These are phyloP conservation scores for Mariannaea sp. DNA, from an alignment of 2,329 filamentous ascomycete species.

Conservation along the genomic window DNA sequence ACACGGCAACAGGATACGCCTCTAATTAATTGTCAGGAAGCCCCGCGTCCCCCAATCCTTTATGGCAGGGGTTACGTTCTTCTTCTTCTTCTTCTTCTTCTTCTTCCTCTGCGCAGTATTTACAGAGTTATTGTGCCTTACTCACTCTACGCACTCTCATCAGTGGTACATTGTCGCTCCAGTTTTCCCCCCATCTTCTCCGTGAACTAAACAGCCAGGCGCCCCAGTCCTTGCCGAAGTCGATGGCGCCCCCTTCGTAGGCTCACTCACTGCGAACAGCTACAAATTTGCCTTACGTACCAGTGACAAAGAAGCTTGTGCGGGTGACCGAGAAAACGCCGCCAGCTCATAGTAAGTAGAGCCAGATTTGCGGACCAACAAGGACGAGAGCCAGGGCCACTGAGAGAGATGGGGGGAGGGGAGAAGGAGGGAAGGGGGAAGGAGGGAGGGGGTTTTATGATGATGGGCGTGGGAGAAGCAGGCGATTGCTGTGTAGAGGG, in stretches of 20 bases:
- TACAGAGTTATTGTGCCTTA: too few species aligned
- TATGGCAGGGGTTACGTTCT: slow-evolving; percentile 12
- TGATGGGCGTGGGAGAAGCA: slow-evolving; percentile 9
- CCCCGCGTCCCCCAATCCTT: slow-evolving; percentile 11
- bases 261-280: slow-evolving; percentile 14
- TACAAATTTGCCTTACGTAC: slow-evolving; percentile 20
- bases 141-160: too few species aligned
- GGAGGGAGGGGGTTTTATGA: not conserved
- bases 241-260: slow-evolving; percentile 9
- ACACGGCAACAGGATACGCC: slow-evolving; percentile 11
- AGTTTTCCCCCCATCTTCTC: slow-evolving; percentile 4
- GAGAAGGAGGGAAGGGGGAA: not conserved
- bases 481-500: slow-evolving; percentile 4
- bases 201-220: not conserved
- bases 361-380: slow-evolving; percentile 7
- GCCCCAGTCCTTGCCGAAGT: slow-evolving; percentile 9
- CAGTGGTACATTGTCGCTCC: slow-evolving; percentile 7
- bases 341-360: slow-evolving; percentile 12
- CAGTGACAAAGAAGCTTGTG: slow-evolving; percentile 16
- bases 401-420: not conserved
- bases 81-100: too few species aligned
- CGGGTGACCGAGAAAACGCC: slow-evolving; percentile 21
- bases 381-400: slow-evolving; percentile 8
- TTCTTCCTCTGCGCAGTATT: too few species aligned
- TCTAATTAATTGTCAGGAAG: slow-evolving; percentile 11